These are phyloP conservation scores for Boletus sp. DNA, from an alignment of 1,284 basidiomycete species.

Conservation along the genomic window DNA sequence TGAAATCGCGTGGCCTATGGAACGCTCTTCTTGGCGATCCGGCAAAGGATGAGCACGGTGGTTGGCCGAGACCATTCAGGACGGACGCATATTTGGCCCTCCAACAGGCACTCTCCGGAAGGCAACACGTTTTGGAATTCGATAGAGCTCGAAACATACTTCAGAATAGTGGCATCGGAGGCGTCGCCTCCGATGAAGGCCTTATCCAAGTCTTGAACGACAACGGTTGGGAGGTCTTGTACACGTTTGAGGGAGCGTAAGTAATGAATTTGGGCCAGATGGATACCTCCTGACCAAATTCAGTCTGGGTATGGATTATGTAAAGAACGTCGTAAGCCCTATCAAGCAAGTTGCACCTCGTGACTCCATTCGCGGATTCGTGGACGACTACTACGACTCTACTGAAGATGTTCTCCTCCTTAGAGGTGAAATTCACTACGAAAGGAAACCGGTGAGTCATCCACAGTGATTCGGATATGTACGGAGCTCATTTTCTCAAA, in stretches of 20 bases:
- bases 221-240: conserved; percentile 38
- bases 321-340: conserved; percentile 42
- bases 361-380: conserved; percentile 36
- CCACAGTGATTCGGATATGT: conserved; percentile 1
- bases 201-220: conserved; percentile 33
- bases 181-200: conserved; percentile 27
- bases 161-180: conserved; percentile 11
- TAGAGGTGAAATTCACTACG: conserved; percentile 43
- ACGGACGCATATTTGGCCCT: conserved; percentile 20
- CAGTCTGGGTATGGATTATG: conserved; percentile 43
- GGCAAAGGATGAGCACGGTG: conserved; percentile 21
- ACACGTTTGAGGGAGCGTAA: conserved; percentile 40
- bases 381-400: conserved; percentile 37
- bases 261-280: conserved; percentile 12
- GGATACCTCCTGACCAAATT: conserved; percentile 9
- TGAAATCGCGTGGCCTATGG: conserved; percentile 34
- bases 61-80: conserved; percentile 24
- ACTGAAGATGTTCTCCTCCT: conserved; percentile 40
- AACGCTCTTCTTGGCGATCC: conserved; percentile 20
- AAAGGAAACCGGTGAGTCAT: conserved; percentile 41
- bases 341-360: conserved; percentile 37
- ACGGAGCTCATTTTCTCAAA: conserved; percentile 30
- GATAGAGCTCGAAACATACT: conserved; percentile 23
- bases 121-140: conserved; percentile 18
- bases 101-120: conserved; percentile 18